Evolutionary conservation across 2,329 filamentous ascomycete genomes (phyloP).

Genomic region (Verticillium klebahnii): DNA sequence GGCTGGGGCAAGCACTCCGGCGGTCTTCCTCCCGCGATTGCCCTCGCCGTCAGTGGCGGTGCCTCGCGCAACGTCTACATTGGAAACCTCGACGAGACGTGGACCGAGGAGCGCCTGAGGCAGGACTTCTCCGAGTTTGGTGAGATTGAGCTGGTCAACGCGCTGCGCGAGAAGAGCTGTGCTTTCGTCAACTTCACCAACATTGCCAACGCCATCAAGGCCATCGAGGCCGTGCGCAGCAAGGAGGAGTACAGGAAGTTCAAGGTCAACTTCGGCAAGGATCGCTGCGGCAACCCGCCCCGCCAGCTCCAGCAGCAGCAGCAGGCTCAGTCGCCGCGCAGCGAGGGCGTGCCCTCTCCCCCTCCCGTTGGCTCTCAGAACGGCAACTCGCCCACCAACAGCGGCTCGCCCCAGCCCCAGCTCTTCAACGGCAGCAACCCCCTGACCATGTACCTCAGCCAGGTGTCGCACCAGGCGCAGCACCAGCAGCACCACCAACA

Average conservation of each 20-base stretch:
- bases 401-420: slow-evolving; percentile 32
- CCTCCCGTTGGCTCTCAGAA: slow-evolving; percentile 20
- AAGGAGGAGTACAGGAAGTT: slow-evolving; percentile 97
- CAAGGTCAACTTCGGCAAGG: slow-evolving; percentile 99
- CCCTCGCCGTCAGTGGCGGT: slow-evolving; percentile 90
- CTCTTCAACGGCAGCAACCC: slow-evolving; percentile 87
- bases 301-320: slow-evolving; percentile 70
- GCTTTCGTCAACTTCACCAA: slow-evolving; percentile 99
- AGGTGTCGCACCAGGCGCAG: slow-evolving; percentile 69
- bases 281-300: slow-evolving; percentile 93
- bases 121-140: slow-evolving; percentile 97
- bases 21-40: slow-evolving; percentile 90
- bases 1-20: slow-evolving; percentile 99
- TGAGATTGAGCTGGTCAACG: slow-evolving; percentile 96
- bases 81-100: slow-evolving; percentile 93
- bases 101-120: slow-evolving; percentile 91
- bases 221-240: slow-evolving; percentile 90
- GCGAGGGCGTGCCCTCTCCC: slow-evolving; percentile 44
- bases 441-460: slow-evolving; percentile 87
- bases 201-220: slow-evolving; percentile 99
- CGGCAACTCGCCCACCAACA: slow-evolving; percentile 50
- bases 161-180: slow-evolving; percentile 96
- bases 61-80: slow-evolving; percentile 99
- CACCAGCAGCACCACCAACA: slow-evolving; percentile 73
- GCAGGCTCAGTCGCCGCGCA: slow-evolving; percentile 53